A percentile compares a stretch with the other conserved stretches of the same genome.
phyloP scores from a whole-genome alignment of 108 stramenopile species.

The Bacterosira constricta region DNA sequence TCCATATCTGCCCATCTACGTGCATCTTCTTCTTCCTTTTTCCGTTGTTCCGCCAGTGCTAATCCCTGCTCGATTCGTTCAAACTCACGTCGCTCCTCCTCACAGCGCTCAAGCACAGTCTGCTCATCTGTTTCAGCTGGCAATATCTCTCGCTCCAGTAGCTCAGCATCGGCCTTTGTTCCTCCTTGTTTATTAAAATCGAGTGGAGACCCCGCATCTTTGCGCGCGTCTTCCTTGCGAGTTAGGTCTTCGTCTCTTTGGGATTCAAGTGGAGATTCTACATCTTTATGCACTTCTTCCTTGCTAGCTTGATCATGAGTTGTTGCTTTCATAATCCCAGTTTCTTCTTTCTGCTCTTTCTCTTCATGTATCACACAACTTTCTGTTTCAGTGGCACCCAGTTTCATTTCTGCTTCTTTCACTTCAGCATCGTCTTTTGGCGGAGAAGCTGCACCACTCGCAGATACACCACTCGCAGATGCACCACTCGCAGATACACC shows the following conservation, averaged over 20 bases:
- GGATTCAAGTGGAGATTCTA: no score
- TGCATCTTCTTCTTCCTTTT: background rate
- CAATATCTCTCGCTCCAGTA: background rate
- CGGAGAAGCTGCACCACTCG: background rate
- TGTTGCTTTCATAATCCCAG: background rate
- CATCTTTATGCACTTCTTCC: no score
- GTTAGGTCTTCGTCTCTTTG: no score
- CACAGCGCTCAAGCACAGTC: background rate
- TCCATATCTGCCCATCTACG: background rate
- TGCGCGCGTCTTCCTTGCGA: no score
- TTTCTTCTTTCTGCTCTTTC: background rate
- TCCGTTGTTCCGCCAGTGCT: background rate
- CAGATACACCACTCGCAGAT: background rate
- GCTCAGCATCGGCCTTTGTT: background rate
- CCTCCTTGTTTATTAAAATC: no score
- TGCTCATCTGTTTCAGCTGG: background rate
- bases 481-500: background rate
- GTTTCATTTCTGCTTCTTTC: background rate
- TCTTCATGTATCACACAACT: background rate
- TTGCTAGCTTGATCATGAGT: background rate
- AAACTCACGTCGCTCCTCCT: background rate
- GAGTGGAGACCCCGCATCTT: no score
- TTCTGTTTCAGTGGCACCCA: background rate
- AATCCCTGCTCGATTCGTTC: background rate
- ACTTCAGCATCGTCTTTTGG: background rate